These are phyloP conservation scores for Silybum marianum DNA, from an alignment of 129 eudicot genomes.

Conservation along the genomic window DNA sequence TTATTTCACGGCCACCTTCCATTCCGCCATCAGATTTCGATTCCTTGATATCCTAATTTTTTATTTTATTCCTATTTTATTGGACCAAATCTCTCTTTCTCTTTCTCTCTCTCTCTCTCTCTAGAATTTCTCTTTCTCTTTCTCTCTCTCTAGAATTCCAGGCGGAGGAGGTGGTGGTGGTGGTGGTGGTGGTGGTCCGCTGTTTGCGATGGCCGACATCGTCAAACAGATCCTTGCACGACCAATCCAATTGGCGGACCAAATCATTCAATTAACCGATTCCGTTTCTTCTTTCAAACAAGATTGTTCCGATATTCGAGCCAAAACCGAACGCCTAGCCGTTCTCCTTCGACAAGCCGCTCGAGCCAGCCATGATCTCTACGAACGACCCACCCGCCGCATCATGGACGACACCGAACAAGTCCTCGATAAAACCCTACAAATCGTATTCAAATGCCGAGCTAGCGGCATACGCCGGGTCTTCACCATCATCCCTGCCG, in stretches of 20 bases:
- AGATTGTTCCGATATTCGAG: conserved; percentile 1
- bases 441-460: background rate
- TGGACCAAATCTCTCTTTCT: background rate
- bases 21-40: too few species aligned
- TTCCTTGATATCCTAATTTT: too few species aligned
- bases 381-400: conserved; percentile 22
- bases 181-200: conserved; percentile 8
- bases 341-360: conserved; percentile 22
- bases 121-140: too few species aligned
- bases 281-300: background rate
- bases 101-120: too few species aligned
- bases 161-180: background rate
- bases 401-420: conserved; percentile 22
- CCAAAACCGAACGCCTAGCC: conserved; percentile 18
- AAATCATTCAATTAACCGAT: background rate
- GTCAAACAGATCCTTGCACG: conserved; percentile 20
- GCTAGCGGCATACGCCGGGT: conserved; percentile 2
- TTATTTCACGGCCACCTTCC: too few species aligned
- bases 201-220: conserved; percentile 15
- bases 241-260: conserved; percentile 24
- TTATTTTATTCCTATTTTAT: too few species aligned
- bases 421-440: conserved; percentile 7
- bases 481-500: conserved; percentile 17
- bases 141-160: background rate
- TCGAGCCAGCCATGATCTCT: conserved; percentile 14